These are phyloP conservation scores for Aspergillus diversus DNA, from an alignment of 495 filamentous ascomycete species.

Conservation along the genomic window DNA sequence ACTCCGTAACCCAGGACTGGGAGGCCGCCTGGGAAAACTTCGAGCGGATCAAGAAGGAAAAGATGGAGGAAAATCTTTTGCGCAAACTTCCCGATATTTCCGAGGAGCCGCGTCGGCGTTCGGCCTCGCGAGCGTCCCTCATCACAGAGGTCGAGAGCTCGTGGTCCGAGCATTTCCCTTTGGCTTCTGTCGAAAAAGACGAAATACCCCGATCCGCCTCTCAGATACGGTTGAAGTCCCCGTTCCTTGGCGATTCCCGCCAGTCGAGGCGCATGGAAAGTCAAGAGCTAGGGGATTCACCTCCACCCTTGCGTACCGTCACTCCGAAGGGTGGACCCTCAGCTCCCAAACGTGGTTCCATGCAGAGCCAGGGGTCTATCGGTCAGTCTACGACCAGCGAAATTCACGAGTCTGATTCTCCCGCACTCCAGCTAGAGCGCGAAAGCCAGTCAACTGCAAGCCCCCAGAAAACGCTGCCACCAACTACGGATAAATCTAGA, in stretches of 20 bases:
- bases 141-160: not conserved
- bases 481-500: not conserved
- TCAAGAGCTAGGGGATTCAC: slow-evolving; percentile 35
- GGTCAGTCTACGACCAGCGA: not conserved
- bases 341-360: not conserved
- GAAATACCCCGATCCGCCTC: slow-evolving; percentile 21
- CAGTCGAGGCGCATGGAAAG: slow-evolving; percentile 24
- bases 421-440: slow-evolving; percentile 13
- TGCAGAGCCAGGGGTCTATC: slow-evolving; percentile 7
- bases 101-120: slow-evolving; percentile 13
- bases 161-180: slow-evolving; percentile 25
- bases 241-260: slow-evolving; percentile 1
- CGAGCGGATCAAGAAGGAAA: slow-evolving; percentile 19
- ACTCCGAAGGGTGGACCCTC: slow-evolving; percentile 1
- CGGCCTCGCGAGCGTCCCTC: slow-evolving; percentile 6
- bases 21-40: slow-evolving; percentile 28
- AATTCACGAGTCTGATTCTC: slow-evolving; percentile 5
- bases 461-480: slow-evolving; percentile 10
- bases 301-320: slow-evolving; percentile 11
- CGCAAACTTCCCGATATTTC: slow-evolving; percentile 18
- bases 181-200: slow-evolving; percentile 33
- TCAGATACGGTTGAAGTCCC: slow-evolving; percentile 1
- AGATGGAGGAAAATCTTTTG: slow-evolving; percentile 9
- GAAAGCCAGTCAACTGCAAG: slow-evolving; percentile 13
- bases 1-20: slow-evolving; percentile 43